phyloP scores from a whole-genome alignment of 345 rosid species.

The Capsella bursapastoris region DNA sequence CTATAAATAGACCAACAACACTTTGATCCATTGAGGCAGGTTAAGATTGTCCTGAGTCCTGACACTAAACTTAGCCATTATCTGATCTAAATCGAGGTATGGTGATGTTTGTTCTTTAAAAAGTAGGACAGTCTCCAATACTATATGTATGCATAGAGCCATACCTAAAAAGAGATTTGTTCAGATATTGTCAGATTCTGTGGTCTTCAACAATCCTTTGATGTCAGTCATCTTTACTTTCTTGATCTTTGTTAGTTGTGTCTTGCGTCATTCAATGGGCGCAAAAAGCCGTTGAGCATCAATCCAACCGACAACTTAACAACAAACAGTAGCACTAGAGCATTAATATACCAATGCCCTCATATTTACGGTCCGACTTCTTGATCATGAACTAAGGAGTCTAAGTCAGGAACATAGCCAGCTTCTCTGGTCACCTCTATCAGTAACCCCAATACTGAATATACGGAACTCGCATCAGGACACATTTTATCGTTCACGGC shows the following conservation, averaged over 20 bases:
- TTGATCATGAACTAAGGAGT: slow-evolving; percentile 51
- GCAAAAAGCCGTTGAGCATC: slow-evolving; percentile 7
- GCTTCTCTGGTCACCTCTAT: slow-evolving; percentile 61
- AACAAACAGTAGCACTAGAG: neutral
- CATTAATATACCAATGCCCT: neutral
- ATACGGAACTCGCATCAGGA: slow-evolving; percentile 46
- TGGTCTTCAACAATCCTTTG: neutral
- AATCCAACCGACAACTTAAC: neutral
- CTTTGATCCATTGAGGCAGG: neutral
- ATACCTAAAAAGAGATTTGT: slow-evolving; percentile 19
- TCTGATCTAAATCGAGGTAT: slow-evolving; percentile 33
- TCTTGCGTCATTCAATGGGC: neutral
- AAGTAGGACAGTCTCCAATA: slow-evolving; percentile 19
- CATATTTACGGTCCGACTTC: slow-evolving; percentile 50
- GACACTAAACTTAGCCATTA: slow-evolving; percentile 25
- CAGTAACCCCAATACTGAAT: slow-evolving; percentile 57
- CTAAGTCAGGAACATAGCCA: slow-evolving; percentile 54
- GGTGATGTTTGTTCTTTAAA: slow-evolving; percentile 16
- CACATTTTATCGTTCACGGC: slow-evolving; percentile 61
- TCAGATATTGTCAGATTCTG: slow-evolving; percentile 24
- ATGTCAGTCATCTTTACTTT: neutral
- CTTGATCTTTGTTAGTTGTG: slow-evolving; percentile 16
- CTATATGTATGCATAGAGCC: slow-evolving; percentile 10
- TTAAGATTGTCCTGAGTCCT: slow-evolving; percentile 9
- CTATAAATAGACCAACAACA: slow-evolving; percentile 35